Evolutionary conservation across 2,329 filamentous ascomycete genomes (phyloP).

Genomic region (Tolypocladium guangdongense): DNA sequence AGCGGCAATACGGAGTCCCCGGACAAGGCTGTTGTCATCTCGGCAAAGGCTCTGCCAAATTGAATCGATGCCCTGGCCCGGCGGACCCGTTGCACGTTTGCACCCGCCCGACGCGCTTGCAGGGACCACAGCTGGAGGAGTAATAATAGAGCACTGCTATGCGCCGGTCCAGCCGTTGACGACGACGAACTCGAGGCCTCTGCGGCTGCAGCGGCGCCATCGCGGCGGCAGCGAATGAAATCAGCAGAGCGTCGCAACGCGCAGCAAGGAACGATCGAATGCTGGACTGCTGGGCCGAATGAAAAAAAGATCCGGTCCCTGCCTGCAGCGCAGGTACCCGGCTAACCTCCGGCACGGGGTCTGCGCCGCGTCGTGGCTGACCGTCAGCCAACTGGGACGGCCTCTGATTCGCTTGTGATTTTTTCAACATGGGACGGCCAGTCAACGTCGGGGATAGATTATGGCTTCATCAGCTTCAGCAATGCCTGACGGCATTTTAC

Average conservation of each 20-base stretch:
- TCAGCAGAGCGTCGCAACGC: no score
- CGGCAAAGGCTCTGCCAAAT: background rate
- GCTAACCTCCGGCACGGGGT: background rate
- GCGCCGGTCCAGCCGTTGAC: background rate
- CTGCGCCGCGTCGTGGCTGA: background rate
- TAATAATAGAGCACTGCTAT: background rate
- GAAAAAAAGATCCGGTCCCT: background rate
- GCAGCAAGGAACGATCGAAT: background rate
- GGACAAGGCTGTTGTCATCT: background rate
- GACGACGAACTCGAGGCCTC: background rate
- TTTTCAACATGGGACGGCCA: background rate
- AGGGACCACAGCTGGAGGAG: no score
- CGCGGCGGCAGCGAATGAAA: no score
- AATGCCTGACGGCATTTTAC: background rate
- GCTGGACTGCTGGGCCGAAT: background rate
- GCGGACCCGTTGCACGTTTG: background rate
- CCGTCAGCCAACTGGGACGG: background rate
- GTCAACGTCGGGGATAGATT: background rate
- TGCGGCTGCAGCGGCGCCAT: background rate
- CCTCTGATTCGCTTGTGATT: constrained; percentile 1
- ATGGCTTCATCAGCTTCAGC: background rate
- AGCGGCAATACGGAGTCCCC: background rate
- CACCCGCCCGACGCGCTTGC: background rate
- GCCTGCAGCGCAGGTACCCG: background rate
- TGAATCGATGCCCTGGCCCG: background rate